A percentile compares a stretch with the other conserved stretches of the same genome.
These are phyloP conservation scores for Mortierella sp. DNA, from an alignment of 371 early-diverging fungal species.

Conservation along the genomic window DNA sequence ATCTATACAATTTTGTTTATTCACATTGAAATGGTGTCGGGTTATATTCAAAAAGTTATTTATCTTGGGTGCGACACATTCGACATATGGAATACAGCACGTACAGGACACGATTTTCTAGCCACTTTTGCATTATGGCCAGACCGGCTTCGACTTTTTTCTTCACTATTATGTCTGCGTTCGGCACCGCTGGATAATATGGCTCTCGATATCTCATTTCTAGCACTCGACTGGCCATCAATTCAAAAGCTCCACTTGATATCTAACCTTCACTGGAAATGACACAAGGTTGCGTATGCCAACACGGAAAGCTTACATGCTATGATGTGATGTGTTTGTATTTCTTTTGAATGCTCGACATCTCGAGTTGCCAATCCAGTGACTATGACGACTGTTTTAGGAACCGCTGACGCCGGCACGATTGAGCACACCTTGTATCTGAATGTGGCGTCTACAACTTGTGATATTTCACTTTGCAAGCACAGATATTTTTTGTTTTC, in stretches of 20 bases:
- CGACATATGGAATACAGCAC: background rate
- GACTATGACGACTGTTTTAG: background rate
- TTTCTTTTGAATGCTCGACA: constrained; percentile 13
- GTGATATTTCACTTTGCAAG: background rate
- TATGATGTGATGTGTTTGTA: constrained; percentile 21
- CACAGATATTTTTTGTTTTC: background rate
- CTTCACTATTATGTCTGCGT: background rate
- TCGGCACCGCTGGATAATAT: background rate
- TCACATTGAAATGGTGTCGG: constrained; percentile 3
- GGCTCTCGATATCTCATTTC: background rate
- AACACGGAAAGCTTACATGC: constrained; percentile 21
- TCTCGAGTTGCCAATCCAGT: background rate
- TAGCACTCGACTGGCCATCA: background rate
- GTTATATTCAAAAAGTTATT: background rate
- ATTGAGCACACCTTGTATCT: background rate
- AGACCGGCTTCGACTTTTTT: background rate
- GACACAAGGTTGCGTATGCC: constrained; percentile 25
- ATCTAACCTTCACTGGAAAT: constrained; percentile 3
- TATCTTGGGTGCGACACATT: background rate
- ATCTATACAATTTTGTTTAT: background rate
- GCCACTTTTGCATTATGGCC: background rate
- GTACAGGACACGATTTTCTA: background rate
- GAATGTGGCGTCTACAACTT: background rate
- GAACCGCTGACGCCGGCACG: background rate
- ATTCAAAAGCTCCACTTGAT: background rate